phyloP scores from a whole-genome alignment of 2,329 filamentous ascomycete species.

The Leptographium wingfieldii region DNA sequence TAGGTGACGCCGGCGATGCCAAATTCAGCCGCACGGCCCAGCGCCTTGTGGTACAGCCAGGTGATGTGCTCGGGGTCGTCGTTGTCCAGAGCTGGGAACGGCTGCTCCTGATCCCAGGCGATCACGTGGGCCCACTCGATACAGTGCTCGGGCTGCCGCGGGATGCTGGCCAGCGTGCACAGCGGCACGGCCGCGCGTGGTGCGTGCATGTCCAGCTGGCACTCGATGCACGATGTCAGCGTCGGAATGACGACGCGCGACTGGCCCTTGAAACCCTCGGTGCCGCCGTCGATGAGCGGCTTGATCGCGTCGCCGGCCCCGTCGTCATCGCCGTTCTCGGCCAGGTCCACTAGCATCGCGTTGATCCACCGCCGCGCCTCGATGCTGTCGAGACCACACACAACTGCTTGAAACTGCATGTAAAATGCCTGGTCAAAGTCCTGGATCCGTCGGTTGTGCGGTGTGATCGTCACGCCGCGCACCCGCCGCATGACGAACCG shows the following conservation, averaged over 20 bases:
- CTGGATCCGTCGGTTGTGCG: slow-evolving; percentile 90
- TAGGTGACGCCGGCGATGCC: slow-evolving; percentile 86
- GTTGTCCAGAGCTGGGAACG: slow-evolving; percentile 77
- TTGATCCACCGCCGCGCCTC: slow-evolving; percentile 99
- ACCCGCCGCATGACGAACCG: slow-evolving; percentile 83
- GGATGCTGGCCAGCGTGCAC: slow-evolving; percentile 92
- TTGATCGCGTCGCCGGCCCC: slow-evolving; percentile 67
- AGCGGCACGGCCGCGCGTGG: slow-evolving; percentile 94
- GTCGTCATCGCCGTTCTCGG: slow-evolving; percentile 50
- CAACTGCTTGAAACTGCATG: slow-evolving; percentile 86
- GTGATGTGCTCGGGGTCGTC: slow-evolving; percentile 94
- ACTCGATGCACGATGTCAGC: slow-evolving; percentile 93
- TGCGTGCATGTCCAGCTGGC: slow-evolving; percentile 95
- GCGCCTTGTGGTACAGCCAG: slow-evolving; percentile 86
- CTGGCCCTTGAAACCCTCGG: slow-evolving; percentile 96
- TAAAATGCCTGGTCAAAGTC: slow-evolving; percentile 96
- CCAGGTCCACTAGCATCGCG: slow-evolving; percentile 78
- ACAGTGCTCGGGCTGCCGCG: slow-evolving; percentile 92
- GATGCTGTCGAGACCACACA: slow-evolving; percentile 93
- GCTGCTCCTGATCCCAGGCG: slow-evolving; percentile 81
- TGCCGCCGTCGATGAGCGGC: slow-evolving; percentile 90
- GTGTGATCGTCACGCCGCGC: slow-evolving; percentile 81
- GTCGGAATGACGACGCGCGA: slow-evolving; percentile 84
- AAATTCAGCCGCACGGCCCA: slow-evolving; percentile 72
- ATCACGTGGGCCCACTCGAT: slow-evolving; percentile 99